Conservation (phyloP, 352 stramenopile genomes). For the Phytophthora megakarya region DNA sequence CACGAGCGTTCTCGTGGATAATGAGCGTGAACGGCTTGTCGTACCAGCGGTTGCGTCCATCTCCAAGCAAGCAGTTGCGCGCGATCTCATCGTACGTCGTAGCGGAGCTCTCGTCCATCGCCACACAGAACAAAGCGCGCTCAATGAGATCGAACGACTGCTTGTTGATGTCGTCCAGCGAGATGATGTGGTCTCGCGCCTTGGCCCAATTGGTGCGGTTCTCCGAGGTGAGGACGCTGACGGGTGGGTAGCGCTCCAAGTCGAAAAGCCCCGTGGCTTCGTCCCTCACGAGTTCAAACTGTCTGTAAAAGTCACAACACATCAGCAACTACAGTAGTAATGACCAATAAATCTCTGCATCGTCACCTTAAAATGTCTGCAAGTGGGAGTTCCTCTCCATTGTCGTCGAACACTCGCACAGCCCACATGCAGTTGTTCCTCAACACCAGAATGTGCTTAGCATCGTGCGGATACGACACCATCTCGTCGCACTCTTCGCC, state of each 20-base stretch:
- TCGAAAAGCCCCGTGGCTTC: constrained; percentile 88
- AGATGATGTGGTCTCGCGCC: constrained; percentile 80
- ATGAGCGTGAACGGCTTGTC: constrained; percentile 98
- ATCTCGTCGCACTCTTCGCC: constrained; percentile 88
- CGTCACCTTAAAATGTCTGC: constrained; percentile 72
- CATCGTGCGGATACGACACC: constrained; percentile 86
- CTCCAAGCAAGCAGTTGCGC: constrained; percentile 82
- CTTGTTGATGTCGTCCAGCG: constrained; percentile 88
- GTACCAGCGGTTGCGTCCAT: constrained; percentile 97
- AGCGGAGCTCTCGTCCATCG: constrained; percentile 88
- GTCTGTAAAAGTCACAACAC: constrained; percentile 31
- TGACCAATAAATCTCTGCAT: background rate
- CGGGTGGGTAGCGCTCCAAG: constrained; percentile 81
- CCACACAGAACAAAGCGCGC: constrained; percentile 93
- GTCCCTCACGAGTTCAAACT: constrained; percentile 86
- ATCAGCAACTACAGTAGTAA: background rate
- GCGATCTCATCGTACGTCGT: constrained; percentile 87
- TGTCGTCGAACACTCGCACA: constrained; percentile 78
- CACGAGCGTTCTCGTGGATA: constrained; percentile 96
- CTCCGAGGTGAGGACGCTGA: constrained; percentile 95
- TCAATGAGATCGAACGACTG: constrained; percentile 94
- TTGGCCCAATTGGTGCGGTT: constrained; percentile 96
- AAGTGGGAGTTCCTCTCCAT: constrained; percentile 70
- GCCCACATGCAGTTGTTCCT: constrained; percentile 91
- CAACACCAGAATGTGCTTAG: constrained; percentile 94